Evolutionary conservation across 176 grass and related monocot genomes (phyloP).

Genomic region (Eleusine indica): DNA sequence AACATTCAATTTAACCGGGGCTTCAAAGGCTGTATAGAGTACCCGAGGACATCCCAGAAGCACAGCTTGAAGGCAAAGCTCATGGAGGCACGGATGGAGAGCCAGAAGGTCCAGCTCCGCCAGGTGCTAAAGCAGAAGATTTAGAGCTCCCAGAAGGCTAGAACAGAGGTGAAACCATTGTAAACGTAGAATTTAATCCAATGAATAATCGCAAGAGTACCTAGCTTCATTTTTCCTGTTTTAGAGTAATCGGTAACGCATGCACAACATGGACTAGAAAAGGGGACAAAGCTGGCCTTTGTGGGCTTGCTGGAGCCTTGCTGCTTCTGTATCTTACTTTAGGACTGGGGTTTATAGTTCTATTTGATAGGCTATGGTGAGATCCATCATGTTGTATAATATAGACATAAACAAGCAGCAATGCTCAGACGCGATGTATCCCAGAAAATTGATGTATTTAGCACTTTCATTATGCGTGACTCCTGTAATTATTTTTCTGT

Average conservation of each 20-base stretch:
- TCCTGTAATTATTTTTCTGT: not conserved
- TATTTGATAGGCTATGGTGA: constrained; percentile 32
- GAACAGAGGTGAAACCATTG: constrained; percentile 6
- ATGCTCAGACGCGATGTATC: constrained; percentile 34
- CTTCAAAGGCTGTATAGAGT: constrained; percentile 88
- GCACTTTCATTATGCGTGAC: not conserved
- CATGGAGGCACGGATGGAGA: constrained; percentile 92
- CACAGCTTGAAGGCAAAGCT: constrained; percentile 92
- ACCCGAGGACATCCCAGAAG: constrained; percentile 73
- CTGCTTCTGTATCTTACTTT: constrained; percentile 52
- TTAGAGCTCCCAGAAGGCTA: constrained; percentile 40
- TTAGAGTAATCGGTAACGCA: constrained; percentile 57
- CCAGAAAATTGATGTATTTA: not conserved
- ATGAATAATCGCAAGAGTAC: constrained; percentile 51
- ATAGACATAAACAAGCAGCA: constrained; percentile 57
- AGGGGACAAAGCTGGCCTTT: constrained; percentile 29
- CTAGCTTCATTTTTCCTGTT: constrained; percentile 37
- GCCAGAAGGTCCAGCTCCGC: constrained; percentile 87
- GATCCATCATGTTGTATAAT: constrained; percentile 50
- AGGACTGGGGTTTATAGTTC: constrained; percentile 25
- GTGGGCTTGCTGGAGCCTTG: constrained; percentile 36
- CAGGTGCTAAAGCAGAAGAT: constrained; percentile 95
- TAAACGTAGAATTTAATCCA: constrained; percentile 41
- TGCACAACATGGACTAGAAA: constrained; percentile 40
- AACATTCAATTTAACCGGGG: constrained; percentile 67